Percentiles rank a stretch among this genome's conserved stretches.
phyloP scores from a whole-genome alignment of 305 asterid genomes.

The Fraxinus platypoda region DNA sequence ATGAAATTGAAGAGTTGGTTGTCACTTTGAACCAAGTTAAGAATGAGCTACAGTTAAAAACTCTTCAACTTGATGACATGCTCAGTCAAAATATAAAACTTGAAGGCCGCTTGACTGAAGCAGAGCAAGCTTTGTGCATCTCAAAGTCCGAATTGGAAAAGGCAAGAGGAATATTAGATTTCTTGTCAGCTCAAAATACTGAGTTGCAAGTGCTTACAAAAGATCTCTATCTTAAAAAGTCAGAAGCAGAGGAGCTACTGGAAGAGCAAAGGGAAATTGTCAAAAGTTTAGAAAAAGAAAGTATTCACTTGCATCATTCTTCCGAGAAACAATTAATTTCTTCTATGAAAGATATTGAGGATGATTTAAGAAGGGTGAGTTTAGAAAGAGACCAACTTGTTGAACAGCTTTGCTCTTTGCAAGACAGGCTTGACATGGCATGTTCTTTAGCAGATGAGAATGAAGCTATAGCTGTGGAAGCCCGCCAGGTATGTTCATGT shows the following conservation, averaged over 20 bases:
- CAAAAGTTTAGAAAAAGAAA: conserved; percentile 69
- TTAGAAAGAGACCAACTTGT: conserved; percentile 62
- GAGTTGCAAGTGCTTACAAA: conserved; percentile 56
- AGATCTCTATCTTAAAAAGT: conserved; percentile 65
- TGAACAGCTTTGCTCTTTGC: conserved; percentile 58
- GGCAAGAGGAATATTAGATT: conserved; percentile 45
- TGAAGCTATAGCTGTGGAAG: conserved; percentile 77
- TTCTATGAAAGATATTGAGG: conserved; percentile 42
- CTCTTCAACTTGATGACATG: conserved; percentile 47
- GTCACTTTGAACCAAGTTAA: conserved; percentile 50
- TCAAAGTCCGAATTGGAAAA: conserved; percentile 52
- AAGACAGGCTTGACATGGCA: conserved; percentile 64
- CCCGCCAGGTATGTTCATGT: conserved; percentile 56
- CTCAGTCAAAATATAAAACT: conserved; percentile 48
- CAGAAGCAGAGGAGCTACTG: conserved; percentile 61
- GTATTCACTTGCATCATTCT: conserved; percentile 53
- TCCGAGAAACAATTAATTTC: conserved; percentile 42
- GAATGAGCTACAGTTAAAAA: conserved; percentile 59
- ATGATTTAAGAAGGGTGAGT: conserved; percentile 45
- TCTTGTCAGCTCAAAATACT: conserved; percentile 56
- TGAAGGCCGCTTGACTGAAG: conserved; percentile 53
- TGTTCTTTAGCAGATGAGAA: conserved; percentile 81
- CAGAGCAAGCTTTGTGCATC: conserved; percentile 48
- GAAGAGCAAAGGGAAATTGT: conserved; percentile 62
- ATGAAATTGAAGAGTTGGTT: conserved; percentile 60